Evolutionary conservation across 345 rosid species (phyloP).

Genomic region (Odontarrhena argentea): DNA sequence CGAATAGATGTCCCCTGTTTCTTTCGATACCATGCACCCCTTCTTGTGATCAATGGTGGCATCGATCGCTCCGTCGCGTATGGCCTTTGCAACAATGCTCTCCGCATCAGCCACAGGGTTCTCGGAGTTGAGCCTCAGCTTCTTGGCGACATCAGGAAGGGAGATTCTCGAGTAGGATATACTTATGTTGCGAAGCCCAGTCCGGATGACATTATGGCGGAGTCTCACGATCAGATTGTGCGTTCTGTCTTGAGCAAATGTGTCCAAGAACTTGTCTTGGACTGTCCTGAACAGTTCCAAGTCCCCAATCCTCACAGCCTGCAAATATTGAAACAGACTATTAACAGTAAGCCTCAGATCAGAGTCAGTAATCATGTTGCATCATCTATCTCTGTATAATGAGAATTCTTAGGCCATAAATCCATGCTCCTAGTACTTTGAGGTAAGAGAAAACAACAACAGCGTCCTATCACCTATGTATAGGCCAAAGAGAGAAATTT

Average conservation of each 20-base stretch:
- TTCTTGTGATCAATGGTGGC: conserved; percentile 73
- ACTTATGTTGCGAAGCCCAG: conserved; percentile 74
- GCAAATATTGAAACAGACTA: conserved; percentile 31
- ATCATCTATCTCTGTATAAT: conserved; percentile 4
- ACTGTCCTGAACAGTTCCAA: conserved; percentile 80
- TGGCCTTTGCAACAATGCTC: conserved; percentile 83
- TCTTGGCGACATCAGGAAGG: conserved; percentile 72
- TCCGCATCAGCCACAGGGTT: conserved; percentile 82
- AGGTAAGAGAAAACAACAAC: conserved; percentile 9
- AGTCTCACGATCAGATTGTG: conserved; percentile 72
- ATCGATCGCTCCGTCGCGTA: conserved; percentile 84
- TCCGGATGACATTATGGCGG: conserved; percentile 86
- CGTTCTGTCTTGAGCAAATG: conserved; percentile 66
- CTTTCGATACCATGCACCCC: conserved; percentile 83
- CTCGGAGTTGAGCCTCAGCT: conserved; percentile 61
- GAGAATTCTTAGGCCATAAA: conserved; percentile 9
- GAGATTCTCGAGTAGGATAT: conserved; percentile 79
- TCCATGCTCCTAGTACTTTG: not conserved
- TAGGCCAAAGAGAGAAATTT: conserved; percentile 3
- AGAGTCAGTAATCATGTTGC: conserved; percentile 27
- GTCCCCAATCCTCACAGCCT: conserved; percentile 93
- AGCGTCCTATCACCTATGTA: not conserved
- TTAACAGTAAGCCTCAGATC: conserved; percentile 9
- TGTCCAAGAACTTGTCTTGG: conserved; percentile 71
- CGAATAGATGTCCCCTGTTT: conserved; percentile 86